These are phyloP conservation scores for Paramecium primaurelia DNA, from an alignment of 73 alveolate genomes.

Conservation along the genomic window DNA sequence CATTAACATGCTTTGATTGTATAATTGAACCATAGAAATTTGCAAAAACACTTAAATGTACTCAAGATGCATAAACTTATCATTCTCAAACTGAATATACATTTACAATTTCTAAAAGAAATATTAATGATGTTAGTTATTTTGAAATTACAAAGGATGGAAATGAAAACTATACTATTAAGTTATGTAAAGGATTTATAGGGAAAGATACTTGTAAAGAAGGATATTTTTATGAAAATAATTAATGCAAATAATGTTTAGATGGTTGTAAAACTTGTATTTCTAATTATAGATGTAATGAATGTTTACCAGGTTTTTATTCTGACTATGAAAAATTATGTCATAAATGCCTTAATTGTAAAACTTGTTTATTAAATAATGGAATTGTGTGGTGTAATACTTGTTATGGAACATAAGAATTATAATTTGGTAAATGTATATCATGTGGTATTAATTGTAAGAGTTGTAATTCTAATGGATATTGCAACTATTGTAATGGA, in stretches of 20 bases:
- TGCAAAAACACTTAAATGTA: not conserved
- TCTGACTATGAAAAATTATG: not conserved
- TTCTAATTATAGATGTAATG: not conserved
- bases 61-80: not conserved
- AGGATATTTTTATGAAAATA: not conserved
- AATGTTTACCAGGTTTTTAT: not conserved
- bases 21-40: not conserved
- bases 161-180: not conserved
- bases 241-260: not conserved
- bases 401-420: not conserved
- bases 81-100: not conserved
- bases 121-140: not conserved
- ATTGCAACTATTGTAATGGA: not conserved
- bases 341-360: not conserved
- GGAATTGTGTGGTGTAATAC: not conserved
- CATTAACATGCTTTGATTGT: not conserved
- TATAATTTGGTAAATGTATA: not conserved
- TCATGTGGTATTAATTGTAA: not conserved
- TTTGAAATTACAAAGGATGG: not conserved
- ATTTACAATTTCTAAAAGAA: not conserved
- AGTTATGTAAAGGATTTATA: not conserved
- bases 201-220: not conserved
- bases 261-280: not conserved
- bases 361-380: not conserved
- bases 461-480: not conserved